These are phyloP conservation scores for Plasmodium berghei DNA, from an alignment of 169 alveolate genomes.

Conservation along the genomic window DNA sequence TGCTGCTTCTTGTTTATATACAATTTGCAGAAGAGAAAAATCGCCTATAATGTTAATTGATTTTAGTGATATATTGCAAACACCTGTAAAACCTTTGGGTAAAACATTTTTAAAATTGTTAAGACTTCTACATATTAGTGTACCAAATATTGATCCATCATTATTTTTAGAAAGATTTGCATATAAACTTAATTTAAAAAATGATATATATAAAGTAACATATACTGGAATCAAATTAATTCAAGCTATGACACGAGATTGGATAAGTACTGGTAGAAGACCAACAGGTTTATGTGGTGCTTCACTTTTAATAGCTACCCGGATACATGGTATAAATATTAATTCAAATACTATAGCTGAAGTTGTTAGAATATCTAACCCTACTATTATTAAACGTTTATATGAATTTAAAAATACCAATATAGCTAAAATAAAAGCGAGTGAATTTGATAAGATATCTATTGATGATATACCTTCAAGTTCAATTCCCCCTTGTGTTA, in stretches of 20 bases:
- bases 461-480: conserved; percentile 86
- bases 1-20: conserved; percentile 95
- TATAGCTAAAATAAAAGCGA: conserved; percentile 93
- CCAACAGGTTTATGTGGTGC: conserved; percentile 99
- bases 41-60: conserved; percentile 95
- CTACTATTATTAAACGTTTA: conserved; percentile 95
- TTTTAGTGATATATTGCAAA: conserved; percentile 94
- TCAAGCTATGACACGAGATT: conserved; percentile 97
- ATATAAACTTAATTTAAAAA: conserved; percentile 93
- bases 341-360: conserved; percentile 92
- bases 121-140: conserved; percentile 90
- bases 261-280: conserved; percentile 98
- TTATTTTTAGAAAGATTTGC: conserved; percentile 96
- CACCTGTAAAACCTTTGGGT: conserved; percentile 92
- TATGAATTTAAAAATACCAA: conserved; percentile 95
- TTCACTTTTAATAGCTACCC: conserved; percentile 97
- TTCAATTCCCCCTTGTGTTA: conserved; percentile 88
- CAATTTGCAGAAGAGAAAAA: conserved; percentile 94
- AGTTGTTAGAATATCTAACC: conserved; percentile 95
- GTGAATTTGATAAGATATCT: conserved; percentile 93
- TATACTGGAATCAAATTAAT: conserved; percentile 96
- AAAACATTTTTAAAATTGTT: conserved; percentile 93
- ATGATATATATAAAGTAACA: conserved; percentile 93
- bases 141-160: conserved; percentile 97
- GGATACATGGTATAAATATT: conserved; percentile 94